Evolutionary conservation across 345 rosid species (phyloP).

Genomic region (Draba incana): DNA sequence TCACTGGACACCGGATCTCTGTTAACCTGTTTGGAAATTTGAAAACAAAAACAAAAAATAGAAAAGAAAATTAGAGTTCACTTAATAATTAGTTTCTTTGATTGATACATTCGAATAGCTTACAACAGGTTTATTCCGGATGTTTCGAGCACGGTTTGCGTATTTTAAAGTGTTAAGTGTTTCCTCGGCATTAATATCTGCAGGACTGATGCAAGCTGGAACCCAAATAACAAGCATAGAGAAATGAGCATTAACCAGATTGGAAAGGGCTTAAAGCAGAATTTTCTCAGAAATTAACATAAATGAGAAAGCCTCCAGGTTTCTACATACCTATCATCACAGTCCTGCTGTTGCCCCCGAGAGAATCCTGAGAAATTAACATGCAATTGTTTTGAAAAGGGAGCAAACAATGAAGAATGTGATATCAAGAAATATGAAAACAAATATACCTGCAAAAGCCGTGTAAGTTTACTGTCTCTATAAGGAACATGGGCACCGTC

Average conservation of each 20-base stretch:
- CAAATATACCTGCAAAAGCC: conserved; percentile 84
- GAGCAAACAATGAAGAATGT: background rate
- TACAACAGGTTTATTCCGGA: conserved; percentile 96
- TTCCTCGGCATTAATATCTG: conserved; percentile 98
- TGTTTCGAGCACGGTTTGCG: conserved; percentile 99
- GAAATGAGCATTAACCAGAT: conserved; percentile 10
- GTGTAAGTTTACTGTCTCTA: conserved; percentile 96
- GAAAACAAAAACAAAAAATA: background rate
- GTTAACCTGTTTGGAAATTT: conserved; percentile 58
- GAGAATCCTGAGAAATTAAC: conserved; percentile 73
- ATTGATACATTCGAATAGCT: conserved; percentile 44
- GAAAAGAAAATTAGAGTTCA: conserved; percentile 9
- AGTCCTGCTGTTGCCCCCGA: conserved; percentile 99
- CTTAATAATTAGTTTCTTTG: background rate
- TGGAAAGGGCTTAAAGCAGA: conserved; percentile 1
- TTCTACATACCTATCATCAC: conserved; percentile 82
- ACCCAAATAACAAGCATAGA: conserved; percentile 15
- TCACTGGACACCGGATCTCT: conserved; percentile 97
- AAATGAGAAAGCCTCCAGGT: conserved; percentile 11
- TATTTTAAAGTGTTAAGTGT: conserved; percentile 94
- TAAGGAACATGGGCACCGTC: conserved; percentile 94
- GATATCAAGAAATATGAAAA: conserved; percentile 12
- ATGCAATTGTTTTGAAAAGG: conserved; percentile 12
- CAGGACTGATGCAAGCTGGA: conserved; percentile 98
- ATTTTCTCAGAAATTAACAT: conserved; percentile 8